A percentile compares a stretch with the other conserved stretches of the same genome.
Evolutionary conservation across 345 rosid genomes (phyloP).

Genomic region (Reutealis trisperma): DNA sequence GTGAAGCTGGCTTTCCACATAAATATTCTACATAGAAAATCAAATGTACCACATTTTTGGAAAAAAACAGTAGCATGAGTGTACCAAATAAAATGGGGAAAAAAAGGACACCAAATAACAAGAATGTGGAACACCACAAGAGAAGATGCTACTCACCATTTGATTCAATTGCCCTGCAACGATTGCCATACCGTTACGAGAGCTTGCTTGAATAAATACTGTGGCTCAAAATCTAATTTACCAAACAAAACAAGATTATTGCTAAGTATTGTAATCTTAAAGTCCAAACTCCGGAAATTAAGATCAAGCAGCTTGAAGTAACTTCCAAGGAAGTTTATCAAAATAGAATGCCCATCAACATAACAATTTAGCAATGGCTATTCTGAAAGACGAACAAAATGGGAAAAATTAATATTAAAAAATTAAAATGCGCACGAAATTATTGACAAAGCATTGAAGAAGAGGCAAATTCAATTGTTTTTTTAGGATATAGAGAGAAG

Average conservation of each 20-base stretch:
- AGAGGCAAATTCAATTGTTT: neutral
- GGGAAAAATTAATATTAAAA: neutral
- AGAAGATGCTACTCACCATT: neutral
- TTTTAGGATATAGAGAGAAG: neutral
- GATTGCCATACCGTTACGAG: neutral
- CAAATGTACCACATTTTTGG: neutral
- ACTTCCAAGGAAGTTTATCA: neutral
- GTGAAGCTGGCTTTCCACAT: neutral
- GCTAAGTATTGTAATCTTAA: neutral
- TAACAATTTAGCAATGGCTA: neutral
- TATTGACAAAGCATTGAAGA: neutral
- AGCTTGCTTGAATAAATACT: neutral
- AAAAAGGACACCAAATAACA: neutral
- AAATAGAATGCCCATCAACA: neutral
- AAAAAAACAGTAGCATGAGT: neutral
- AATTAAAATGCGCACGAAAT: too few species aligned
- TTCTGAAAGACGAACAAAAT: neutral
- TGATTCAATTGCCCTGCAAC: neutral
- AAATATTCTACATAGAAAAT: neutral
- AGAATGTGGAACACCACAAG: neutral
- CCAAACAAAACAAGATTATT: neutral
- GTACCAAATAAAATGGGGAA: neutral
- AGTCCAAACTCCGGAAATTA: neutral
- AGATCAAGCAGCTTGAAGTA: neutral
- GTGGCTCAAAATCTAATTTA: constrained; percentile 7